phyloP scores from a whole-genome alignment of 371 early-diverging fungal species.

The Capniomyces stellatus region DNA sequence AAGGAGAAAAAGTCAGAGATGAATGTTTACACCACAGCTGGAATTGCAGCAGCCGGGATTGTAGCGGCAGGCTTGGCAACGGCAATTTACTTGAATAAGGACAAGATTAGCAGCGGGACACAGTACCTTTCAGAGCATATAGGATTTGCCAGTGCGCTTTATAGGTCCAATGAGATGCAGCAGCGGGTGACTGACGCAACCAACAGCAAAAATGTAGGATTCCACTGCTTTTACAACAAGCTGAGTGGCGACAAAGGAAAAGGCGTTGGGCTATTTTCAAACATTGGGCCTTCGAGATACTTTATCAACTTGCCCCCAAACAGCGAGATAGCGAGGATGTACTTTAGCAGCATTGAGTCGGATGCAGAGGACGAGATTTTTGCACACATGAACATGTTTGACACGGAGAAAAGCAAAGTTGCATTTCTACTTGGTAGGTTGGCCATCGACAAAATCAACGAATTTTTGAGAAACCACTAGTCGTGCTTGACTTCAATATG shows the following conservation, averaged over 20 bases:
- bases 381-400: slow-evolving; percentile 3
- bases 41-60: background rate
- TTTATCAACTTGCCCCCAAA: background rate
- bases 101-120: background rate
- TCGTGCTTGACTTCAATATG: background rate
- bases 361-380: background rate
- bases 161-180: background rate
- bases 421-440: background rate
- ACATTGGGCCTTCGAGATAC: no score
- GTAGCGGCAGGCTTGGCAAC: background rate
- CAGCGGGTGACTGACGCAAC: background rate
- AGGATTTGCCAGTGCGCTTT: background rate
- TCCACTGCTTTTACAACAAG: slow-evolving; percentile 2
- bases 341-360: background rate
- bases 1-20: background rate
- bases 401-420: background rate
- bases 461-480: background rate
- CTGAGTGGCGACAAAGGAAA: background rate
- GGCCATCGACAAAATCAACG: background rate
- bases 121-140: background rate
- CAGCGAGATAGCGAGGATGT: no score
- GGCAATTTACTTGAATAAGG: background rate
- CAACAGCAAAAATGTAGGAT: background rate
- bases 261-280: no score
- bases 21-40: background rate